Percentiles rank a stretch among this genome's conserved stretches.
Evolutionary conservation across 768 basidiomycete genomes (phyloP).

Genomic region (Mycena filopes): DNA sequence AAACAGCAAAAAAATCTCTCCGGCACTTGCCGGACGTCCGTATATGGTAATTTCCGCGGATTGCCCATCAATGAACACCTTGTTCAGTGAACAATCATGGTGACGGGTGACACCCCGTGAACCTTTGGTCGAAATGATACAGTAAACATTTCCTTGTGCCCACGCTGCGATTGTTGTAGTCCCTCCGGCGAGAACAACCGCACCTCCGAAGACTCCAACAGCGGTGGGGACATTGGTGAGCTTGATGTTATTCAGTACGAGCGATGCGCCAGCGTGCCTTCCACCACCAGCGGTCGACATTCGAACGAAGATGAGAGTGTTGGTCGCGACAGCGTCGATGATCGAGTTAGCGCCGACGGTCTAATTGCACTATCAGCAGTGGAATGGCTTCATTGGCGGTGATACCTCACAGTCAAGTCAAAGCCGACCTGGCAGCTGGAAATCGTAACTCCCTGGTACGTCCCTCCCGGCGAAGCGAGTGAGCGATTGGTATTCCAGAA

Average conservation of each 20-base stretch:
- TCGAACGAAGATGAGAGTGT: constrained; percentile 72
- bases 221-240: constrained; percentile 70
- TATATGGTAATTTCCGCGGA: too few relatives aligned
- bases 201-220: constrained; percentile 65
- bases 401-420: constrained; percentile 54
- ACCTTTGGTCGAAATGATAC: too few relatives aligned
- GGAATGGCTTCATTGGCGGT: too few relatives aligned
- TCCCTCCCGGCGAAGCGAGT: constrained; percentile 53
- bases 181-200: constrained; percentile 66
- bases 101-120: too few relatives aligned
- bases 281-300: constrained; percentile 58
- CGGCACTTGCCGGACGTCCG: too few relatives aligned
- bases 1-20: too few relatives aligned
- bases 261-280: constrained; percentile 62
- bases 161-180: constrained; percentile 71
- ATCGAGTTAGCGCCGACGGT: constrained; percentile 69
- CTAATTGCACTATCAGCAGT: constrained; percentile 41
- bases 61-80: too few relatives aligned
- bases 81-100: too few relatives aligned
- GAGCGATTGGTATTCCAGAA: neutral
- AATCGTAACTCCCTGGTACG: constrained; percentile 56
- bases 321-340: constrained; percentile 68
- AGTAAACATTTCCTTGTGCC: constrained; percentile 85
- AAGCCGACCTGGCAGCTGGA: constrained; percentile 64
- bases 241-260: constrained; percentile 72